Conservation (phyloP, 2,329 filamentous ascomycete genomes). For the Davidsoniella australis region DNA sequence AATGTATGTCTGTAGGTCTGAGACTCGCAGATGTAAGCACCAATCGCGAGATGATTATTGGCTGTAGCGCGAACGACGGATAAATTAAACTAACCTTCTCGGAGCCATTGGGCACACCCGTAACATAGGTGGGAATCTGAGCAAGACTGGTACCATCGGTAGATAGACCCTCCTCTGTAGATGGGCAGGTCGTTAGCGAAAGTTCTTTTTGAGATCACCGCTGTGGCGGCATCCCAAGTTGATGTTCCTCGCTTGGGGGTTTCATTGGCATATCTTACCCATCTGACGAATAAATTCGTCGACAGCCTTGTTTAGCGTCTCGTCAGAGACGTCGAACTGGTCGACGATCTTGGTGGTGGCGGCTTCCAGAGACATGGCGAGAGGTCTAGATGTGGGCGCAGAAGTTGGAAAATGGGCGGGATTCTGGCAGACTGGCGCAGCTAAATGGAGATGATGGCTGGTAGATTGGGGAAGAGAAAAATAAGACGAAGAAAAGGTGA, state of each 20-base stretch:
- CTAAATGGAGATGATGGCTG: constrained; percentile 16
- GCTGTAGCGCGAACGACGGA: no score
- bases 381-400: constrained; percentile 35
- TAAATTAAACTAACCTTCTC: constrained; percentile 54
- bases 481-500: constrained; percentile 14
- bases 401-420: constrained; percentile 28
- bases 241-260: not conserved
- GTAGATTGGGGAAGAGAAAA: constrained; percentile 14
- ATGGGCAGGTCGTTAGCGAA: not conserved
- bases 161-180: constrained; percentile 61
- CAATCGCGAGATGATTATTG: not conserved
- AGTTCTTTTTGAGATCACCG: not conserved
- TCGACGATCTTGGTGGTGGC: constrained; percentile 67
- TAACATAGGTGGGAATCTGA: constrained; percentile 96
- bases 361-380: constrained; percentile 44
- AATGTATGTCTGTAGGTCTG: no score
- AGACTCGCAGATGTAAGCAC: no score
- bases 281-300: constrained; percentile 77
- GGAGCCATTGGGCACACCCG: constrained; percentile 85
- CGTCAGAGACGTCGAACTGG: constrained; percentile 70
- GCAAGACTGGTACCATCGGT: constrained; percentile 67
- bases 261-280: constrained; percentile 28
- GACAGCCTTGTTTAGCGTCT: constrained; percentile 64
- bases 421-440: constrained; percentile 36
- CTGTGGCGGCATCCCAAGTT: not conserved